Percentiles rank a stretch among this genome's conserved stretches.
phyloP scores from a whole-genome alignment of 176 grass and related monocot genomes.

The Cenchrus americanus region DNA sequence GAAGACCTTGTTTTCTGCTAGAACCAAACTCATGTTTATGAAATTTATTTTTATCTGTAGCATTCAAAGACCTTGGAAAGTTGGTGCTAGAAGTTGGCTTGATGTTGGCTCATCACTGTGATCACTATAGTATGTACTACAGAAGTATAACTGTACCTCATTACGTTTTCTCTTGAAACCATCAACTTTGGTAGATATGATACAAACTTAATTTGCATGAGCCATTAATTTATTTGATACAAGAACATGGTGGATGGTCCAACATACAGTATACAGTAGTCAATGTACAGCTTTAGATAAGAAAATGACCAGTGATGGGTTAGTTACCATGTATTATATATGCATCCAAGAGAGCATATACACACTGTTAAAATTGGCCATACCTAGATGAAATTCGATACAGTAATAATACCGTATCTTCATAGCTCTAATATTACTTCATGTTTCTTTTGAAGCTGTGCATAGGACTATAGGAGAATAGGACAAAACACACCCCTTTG shows the following conservation, averaged over 20 bases:
- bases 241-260: too few relatives aligned
- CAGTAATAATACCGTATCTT: not conserved
- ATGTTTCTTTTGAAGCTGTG: not conserved
- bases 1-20: not conserved
- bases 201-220: not conserved
- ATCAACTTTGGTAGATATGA: not conserved
- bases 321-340: too few relatives aligned
- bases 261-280: too few relatives aligned
- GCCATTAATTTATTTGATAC: too few relatives aligned
- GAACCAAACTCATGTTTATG: not conserved
- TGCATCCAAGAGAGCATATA: not conserved
- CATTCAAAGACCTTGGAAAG: conserved; percentile 88
- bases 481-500: not conserved
- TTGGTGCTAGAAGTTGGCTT: conserved; percentile 84
- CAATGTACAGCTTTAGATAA: too few relatives aligned
- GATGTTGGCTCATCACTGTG: conserved; percentile 92
- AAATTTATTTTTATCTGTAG: conserved; percentile 41
- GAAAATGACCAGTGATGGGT: not conserved
- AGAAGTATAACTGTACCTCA: not conserved
- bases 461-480: not conserved
- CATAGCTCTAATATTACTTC: not conserved
- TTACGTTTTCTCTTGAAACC: conserved; percentile 8
- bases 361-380: too few relatives aligned
- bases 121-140: conserved; percentile 72
- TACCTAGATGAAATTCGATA: too few relatives aligned